Evolutionary conservation across 331 rosid species (phyloP).

Genomic region (Pyrus hybrid): DNA sequence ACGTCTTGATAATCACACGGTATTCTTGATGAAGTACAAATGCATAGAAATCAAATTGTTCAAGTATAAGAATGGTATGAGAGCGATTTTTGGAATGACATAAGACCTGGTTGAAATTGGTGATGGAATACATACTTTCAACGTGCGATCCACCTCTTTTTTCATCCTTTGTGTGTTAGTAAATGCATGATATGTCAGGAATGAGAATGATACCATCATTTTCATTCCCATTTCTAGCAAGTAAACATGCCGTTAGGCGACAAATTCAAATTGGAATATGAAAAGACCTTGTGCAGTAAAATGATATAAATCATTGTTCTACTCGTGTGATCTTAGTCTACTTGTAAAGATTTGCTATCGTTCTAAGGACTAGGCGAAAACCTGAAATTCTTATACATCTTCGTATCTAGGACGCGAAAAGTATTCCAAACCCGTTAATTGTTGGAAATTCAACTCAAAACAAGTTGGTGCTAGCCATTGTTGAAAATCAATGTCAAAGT

Average conservation of each 20-base stretch:
- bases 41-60: neutral
- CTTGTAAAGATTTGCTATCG: neutral
- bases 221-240: neutral
- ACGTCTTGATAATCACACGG: neutral
- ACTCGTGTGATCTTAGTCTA: neutral
- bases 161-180: neutral
- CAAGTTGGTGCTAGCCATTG: too few relatives aligned
- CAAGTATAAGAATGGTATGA: neutral
- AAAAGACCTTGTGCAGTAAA: neutral
- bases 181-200: neutral
- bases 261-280: neutral
- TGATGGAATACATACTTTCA: too few relatives aligned
- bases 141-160: too few relatives aligned
- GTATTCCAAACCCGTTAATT: neutral
- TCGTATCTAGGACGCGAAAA: neutral
- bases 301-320: neutral
- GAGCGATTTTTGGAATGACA: neutral
- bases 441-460: too few relatives aligned
- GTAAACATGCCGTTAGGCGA: neutral
- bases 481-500: too few relatives aligned
- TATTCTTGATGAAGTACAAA: neutral
- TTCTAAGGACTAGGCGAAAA: neutral
- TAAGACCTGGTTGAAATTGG: neutral
- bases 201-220: neutral
- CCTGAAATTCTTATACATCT: neutral